Evolutionary conservation across 2,329 filamentous ascomycete species (phyloP), one percentile per base, ranked within the genome.

Genomic region (Monosporascus ibericus): DNA sequence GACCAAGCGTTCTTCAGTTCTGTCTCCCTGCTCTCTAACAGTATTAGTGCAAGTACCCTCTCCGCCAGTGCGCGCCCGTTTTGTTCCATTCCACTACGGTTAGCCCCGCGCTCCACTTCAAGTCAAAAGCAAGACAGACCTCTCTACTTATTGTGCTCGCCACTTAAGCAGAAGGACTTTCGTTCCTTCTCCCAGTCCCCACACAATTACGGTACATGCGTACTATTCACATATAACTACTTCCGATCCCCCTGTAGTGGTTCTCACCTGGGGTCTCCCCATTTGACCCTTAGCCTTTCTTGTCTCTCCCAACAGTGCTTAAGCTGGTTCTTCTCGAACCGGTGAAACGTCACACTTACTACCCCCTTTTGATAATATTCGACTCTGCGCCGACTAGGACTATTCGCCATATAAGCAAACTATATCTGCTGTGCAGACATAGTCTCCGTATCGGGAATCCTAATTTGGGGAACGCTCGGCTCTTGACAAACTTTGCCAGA

Each of bases 91-190:
- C 25, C 27, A 27, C 40, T 30, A 50, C 54, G 52, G 52, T 49
- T 56, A 48, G 52, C 55, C 52, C 55, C 55, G 52, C 55, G 49
- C 38, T 47, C 44, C 48, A 52, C 47, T 44, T 44, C 52, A 48
- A 24, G n/a, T n/a, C 53, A 49, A 49, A 24, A 38, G 17, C n/a
- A 40, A 40, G 36, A 22, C 30, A 42, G 39, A 18, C 9, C 39
- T 42, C 15, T n/a, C 4, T 39, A 39, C 37, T 18, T 39, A 18
- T 39, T 18, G 5, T 14, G 30, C 30, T 34, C 3, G 30, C 30
- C 30, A 34, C 30, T 34, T 34, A 34, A 34, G 30, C 11, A 14
- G 14, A 34, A 34, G 30, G 30, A 34, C 9, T 34, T 34, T 5
- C 30, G 9, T 42, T 24, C 9, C 6, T 42, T 18, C 39, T 14